Conservation (phyloP, 352 stramenopile genomes). For the Peronospora destructor region DNA sequence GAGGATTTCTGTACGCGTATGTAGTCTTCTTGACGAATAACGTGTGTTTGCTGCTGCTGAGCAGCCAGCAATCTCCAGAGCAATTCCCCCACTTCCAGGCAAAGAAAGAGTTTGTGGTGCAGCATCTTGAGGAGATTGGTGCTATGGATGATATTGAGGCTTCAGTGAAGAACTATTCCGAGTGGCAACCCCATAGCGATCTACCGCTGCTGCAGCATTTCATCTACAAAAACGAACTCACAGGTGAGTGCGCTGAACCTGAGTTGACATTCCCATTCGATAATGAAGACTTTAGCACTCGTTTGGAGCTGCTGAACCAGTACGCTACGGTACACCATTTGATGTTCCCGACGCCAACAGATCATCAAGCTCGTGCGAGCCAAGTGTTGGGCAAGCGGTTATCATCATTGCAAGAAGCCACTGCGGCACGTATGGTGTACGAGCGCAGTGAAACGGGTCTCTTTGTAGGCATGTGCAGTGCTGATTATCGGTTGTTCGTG, state of each 20-base stretch:
- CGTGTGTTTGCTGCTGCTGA: constrained; percentile 59
- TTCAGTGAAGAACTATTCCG: constrained; percentile 25
- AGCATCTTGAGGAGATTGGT: constrained; percentile 32
- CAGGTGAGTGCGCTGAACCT: constrained; percentile 44
- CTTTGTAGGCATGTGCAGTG: constrained; percentile 43
- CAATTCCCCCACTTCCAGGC: constrained; percentile 69
- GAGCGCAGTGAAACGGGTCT: constrained; percentile 41
- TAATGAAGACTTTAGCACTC: constrained; percentile 25
- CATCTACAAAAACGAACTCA: constrained; percentile 64
- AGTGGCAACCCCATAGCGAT: constrained; percentile 49
- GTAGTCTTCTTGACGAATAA: constrained; percentile 53
- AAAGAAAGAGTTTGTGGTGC: constrained; percentile 39
- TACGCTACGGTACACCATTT: constrained; percentile 52
- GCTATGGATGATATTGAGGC: constrained; percentile 37
- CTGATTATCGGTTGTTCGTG: constrained; percentile 49
- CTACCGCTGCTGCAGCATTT: constrained; percentile 58
- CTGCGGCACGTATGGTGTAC: constrained; percentile 43
- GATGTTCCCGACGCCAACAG: constrained; percentile 30
- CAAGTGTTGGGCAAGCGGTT: constrained; percentile 52
- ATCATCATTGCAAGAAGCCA: constrained; percentile 24
- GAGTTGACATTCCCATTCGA: constrained; percentile 45
- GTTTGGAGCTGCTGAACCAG: constrained; percentile 36
- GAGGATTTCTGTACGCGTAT: constrained; percentile 70
- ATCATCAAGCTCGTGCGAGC: constrained; percentile 14
- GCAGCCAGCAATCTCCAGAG: constrained; percentile 55